Percentiles rank a stretch among this genome's conserved stretches.
Conservation (phyloP, 2,329 filamentous ascomycete genomes). For the Pseudocercospora macadamiae region DNA sequence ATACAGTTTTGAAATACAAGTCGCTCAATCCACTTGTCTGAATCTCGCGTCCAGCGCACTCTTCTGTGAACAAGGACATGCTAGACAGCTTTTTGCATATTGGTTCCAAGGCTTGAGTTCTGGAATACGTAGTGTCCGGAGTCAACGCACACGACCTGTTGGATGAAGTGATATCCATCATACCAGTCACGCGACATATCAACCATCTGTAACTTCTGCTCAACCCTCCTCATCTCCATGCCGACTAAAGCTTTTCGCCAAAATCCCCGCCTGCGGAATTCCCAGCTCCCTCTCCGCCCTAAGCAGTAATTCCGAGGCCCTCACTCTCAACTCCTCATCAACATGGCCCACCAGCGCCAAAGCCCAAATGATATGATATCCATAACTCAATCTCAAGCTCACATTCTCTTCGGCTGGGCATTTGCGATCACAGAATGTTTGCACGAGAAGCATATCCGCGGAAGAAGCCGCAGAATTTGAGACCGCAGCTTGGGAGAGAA, state of each 20-base stretch:
- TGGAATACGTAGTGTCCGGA: too few species aligned
- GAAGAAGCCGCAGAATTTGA: neutral
- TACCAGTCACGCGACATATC: too few species aligned
- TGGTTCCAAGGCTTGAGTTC: too few species aligned
- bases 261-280: neutral
- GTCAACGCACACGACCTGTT: too few species aligned
- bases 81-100: too few species aligned
- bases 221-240: neutral
- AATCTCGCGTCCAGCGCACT: too few species aligned
- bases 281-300: neutral
- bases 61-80: too few species aligned
- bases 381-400: neutral
- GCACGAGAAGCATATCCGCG: neutral
- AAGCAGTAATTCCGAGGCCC: neutral
- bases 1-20: too few species aligned
- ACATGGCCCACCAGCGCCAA: neutral
- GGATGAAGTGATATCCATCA: too few species aligned
- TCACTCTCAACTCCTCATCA: neutral
- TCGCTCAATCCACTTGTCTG: too few species aligned
- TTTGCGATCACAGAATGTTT: neutral
- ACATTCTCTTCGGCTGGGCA: neutral
- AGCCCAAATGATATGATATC: neutral
- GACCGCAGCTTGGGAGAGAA: neutral
- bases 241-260: neutral
- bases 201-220: neutral